Evolutionary conservation across 257 asterid species (phyloP).

Genomic region (Marsdenia floribunda): DNA sequence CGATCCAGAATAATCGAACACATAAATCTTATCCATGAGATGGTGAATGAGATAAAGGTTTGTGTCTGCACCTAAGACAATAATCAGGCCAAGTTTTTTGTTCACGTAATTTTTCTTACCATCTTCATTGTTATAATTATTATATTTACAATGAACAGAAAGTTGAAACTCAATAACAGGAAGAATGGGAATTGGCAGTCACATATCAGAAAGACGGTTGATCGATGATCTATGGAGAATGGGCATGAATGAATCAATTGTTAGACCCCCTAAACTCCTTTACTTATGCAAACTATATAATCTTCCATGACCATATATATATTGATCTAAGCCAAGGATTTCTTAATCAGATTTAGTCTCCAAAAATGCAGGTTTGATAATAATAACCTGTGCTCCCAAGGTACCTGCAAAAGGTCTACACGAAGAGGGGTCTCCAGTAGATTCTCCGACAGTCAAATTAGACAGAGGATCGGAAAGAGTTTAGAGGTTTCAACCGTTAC

Average conservation of each 20-base stretch:
- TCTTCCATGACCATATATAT: conserved; percentile 25
- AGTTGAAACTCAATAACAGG: conserved; percentile 91
- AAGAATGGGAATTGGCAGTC: conserved; percentile 95
- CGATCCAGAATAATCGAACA: conserved; percentile 80
- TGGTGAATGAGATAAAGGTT: conserved; percentile 89
- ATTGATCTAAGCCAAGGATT: too few relatives aligned
- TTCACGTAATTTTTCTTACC: background rate
- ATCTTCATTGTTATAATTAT: background rate
- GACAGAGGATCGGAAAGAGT: too few relatives aligned
- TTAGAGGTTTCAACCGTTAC: too few relatives aligned
- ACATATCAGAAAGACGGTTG: conserved; percentile 80
- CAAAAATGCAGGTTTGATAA: too few relatives aligned
- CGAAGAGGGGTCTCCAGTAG: too few relatives aligned
- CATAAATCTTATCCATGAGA: conserved; percentile 75
- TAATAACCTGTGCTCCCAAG: too few relatives aligned
- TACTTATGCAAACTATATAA: background rate
- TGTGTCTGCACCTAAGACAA: background rate
- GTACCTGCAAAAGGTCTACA: too few relatives aligned
- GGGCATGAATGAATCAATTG: conserved; percentile 83
- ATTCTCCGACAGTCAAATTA: too few relatives aligned
- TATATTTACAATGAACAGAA: conserved; percentile 43
- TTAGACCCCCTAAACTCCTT: conserved; percentile 27
- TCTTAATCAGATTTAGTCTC: too few relatives aligned
- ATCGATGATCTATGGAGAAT: conserved; percentile 83
- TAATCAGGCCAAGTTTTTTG: background rate